Evolutionary conservation across 257 asterid genomes (phyloP).

Genomic region (Verbena officinalis): DNA sequence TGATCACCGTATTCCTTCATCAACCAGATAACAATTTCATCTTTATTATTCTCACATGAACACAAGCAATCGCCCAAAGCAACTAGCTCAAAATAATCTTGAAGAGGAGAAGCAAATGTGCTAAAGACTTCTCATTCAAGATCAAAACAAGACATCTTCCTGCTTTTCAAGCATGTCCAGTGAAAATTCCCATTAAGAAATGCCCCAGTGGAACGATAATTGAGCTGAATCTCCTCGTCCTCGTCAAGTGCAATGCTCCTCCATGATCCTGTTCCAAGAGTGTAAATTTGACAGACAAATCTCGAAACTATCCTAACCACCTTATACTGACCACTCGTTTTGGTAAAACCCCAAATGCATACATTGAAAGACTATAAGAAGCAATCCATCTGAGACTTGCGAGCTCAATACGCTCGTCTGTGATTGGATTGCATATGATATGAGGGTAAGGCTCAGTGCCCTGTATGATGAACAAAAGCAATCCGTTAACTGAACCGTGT

Average conservation of each 20-base stretch:
- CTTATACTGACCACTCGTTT: constrained; percentile 28
- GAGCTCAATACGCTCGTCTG: constrained; percentile 33
- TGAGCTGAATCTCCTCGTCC: background rate
- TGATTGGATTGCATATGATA: constrained; percentile 47
- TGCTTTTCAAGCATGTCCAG: constrained; percentile 36
- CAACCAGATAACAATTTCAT: constrained; percentile 44
- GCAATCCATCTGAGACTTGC: constrained; percentile 7
- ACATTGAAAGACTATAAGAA: constrained; percentile 5
- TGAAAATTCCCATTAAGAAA: constrained; percentile 45
- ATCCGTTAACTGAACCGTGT: constrained; percentile 34
- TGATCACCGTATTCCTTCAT: constrained; percentile 50
- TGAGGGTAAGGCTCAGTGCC: background rate
- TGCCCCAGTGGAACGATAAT: constrained; percentile 15
- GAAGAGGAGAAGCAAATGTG: constrained; percentile 21
- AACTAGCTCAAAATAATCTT: background rate
- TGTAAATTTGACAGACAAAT: constrained; percentile 37
- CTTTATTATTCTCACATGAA: constrained; percentile 33
- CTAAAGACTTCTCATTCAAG: constrained; percentile 38
- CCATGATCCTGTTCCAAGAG: constrained; percentile 53
- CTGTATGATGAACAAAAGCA: constrained; percentile 19
- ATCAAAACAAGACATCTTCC: constrained; percentile 37
- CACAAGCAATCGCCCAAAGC: constrained; percentile 31
- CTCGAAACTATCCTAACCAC: constrained; percentile 13
- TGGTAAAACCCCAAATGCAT: constrained; percentile 44
- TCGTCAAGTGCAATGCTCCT: constrained; percentile 9